Evolutionary conservation across 306 rosid genomes (phyloP), one percentile per base, ranked within the genome.

Genomic region (Rosa lucieae): DNA sequence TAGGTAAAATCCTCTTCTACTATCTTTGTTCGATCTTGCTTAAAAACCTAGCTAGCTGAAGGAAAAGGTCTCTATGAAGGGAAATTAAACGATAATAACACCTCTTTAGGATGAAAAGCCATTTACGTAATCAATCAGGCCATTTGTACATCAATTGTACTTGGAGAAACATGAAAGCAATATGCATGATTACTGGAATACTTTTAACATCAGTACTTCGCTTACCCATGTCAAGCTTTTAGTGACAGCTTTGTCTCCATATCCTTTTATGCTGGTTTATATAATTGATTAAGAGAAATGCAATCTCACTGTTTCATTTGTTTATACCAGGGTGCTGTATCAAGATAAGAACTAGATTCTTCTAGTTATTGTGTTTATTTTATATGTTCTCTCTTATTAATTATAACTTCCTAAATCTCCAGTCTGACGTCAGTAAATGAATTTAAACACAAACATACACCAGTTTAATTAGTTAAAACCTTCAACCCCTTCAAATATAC

Each of bases 291-390:
- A 5, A 49, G 76, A 49, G 46, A 72, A 74, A 39, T 65, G 72
- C 71, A 62, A 62, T 51, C 8, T 61, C 62, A 59, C 32, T 69
- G 53, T 73, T 70, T 65, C 74, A 47, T 70, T 80, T 81, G 47
- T 53, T 82, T 74, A 9, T 43, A 72, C 72, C 0, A 82, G 73
- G 77, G 76, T 70, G 61, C 76, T 35, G 44, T 42, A 80, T 78
- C 70, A n/a, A 44, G 79, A 73, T 81, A 78, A 74, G 86, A 84
- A 85, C 85, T 84, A 58, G 89, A 84, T 89, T 80, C 86, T 77
- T 77, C 10, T 80, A 70, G 58, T 79, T 79, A 79, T 49, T 70
- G 44, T 70, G 52, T 42, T 14, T 68, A 13, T 77, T 83, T 79
- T 72, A 71, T 10, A 55, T 63, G 68, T 78, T 79, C 65, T 85